These are phyloP conservation scores for Barbatosphaeria neglecta DNA, from an alignment of 495 filamentous ascomycete genomes.

Conservation along the genomic window DNA sequence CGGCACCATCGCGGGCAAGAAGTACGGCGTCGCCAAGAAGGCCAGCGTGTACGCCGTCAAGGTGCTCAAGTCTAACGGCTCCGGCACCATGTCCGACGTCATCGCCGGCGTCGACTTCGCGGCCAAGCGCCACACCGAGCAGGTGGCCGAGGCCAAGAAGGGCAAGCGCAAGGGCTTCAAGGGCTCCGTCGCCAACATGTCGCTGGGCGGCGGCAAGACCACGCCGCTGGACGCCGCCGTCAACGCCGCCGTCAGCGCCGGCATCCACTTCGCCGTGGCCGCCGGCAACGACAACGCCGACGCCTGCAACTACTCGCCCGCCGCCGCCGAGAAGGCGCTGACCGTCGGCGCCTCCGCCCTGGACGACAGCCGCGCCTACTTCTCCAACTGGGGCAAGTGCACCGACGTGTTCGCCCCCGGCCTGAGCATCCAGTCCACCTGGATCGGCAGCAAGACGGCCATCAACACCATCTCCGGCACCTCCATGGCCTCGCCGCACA, in stretches of 20 bases:
- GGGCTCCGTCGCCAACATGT: slow-evolving; percentile 99
- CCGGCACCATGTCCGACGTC: slow-evolving; percentile 96
- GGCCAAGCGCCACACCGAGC: slow-evolving; percentile 62
- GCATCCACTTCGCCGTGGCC: slow-evolving; percentile 94
- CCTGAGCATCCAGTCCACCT: slow-evolving; percentile 92
- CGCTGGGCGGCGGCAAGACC: slow-evolving; percentile 92
- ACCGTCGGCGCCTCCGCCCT: slow-evolving; percentile 94
- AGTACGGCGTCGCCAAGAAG: slow-evolving; percentile 99
- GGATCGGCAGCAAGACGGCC: slow-evolving; percentile 90
- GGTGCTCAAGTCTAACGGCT: slow-evolving; percentile 93
- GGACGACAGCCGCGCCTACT: slow-evolving; percentile 93
- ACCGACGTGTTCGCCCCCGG: slow-evolving; percentile 98
- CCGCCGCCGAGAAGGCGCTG: slow-evolving; percentile 81
- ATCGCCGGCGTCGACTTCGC: slow-evolving; percentile 98
- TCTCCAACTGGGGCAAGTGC: slow-evolving; percentile 99
- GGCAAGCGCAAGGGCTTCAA: slow-evolving; percentile 92
- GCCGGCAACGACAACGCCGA: slow-evolving; percentile 98
- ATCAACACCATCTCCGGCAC: slow-evolving; percentile 98
- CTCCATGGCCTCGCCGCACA: slow-evolving; percentile 98
- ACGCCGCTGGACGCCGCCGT: slow-evolving; percentile 80
- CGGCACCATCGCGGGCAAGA: slow-evolving; percentile 92
- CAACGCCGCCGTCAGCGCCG: slow-evolving; percentile 80
- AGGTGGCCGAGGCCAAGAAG: slow-evolving; percentile 61
- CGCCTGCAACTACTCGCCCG: slow-evolving; percentile 99
- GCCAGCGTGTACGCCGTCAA: slow-evolving; percentile 94